Evolutionary conservation across 257 asterid genomes (phyloP), one percentile per base, ranked within the genome.

Genomic region (Cynanchum wilfordii): DNA sequence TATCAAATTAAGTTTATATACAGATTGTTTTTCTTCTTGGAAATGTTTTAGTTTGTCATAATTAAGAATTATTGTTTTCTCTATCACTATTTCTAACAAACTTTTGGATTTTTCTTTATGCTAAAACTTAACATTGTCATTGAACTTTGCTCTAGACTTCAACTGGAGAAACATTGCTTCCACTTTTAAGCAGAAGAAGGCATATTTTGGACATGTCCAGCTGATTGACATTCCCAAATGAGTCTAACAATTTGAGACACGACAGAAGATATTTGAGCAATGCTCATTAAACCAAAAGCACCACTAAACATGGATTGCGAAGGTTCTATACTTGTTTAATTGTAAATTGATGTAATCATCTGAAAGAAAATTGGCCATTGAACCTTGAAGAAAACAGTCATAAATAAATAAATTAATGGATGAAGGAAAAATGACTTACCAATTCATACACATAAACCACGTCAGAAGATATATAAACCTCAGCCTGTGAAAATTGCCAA

Each of bases 361-460:
- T 17, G 19, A 64, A 64, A 6, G 50, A 64, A 36, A 70, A 70
- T 22, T 54, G 52, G 52, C 54, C 11, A 49, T 25, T 36, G 45
- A 3, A n/a, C 22, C 33, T 55, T 16, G 71, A 42, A 60, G 36
- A 45, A 29, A 25, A 16, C 15, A 52, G 54, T 56, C 71, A 11
- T 11, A 75, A 62, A 51, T 30, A 22, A 44, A 59, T 19, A 27
- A 49, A 17, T 17, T 29, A 49, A 24, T 7, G n/a, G 10, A 7
- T 47, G 47, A 36, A 29, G 27, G 50, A 68, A 29, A 10, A 45
- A 47, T 42, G 51, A 54, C 85, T 76, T 56, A 94, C 99, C 98
- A 94, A 85, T 79, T 94, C 96, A 80, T 88, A 94, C 50, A 91
- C 87, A 68, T 86, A 94, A 69, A 93, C 95, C 82, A 94, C 79